Evolutionary conservation across 768 basidiomycete species (phyloP).

Genomic region (Collybiopsis luxurians): DNA sequence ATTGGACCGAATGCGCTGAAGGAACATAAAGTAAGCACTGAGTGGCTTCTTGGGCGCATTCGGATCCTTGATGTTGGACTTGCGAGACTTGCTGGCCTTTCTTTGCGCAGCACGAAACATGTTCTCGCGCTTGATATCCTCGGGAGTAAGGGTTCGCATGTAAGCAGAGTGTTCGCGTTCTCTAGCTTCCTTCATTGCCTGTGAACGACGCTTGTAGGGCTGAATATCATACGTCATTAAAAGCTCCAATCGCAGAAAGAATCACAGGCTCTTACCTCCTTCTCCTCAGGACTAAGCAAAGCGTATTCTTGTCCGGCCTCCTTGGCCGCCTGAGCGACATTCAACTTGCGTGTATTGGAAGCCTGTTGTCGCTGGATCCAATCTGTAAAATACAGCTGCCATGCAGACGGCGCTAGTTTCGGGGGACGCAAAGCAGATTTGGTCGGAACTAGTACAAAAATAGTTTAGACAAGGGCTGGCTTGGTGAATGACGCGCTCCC

Average conservation of each 20-base stretch:
- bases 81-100: constrained; percentile 88
- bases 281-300: constrained; percentile 71
- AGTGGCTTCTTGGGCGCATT: constrained; percentile 97
- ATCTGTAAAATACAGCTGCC: constrained; percentile 96
- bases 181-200: constrained; percentile 79
- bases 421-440: constrained; percentile 85
- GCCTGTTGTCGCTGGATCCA: constrained; percentile 89
- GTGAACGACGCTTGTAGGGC: constrained; percentile 85
- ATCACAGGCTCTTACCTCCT: constrained; percentile 77
- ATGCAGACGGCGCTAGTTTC: constrained; percentile 89
- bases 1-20: constrained; percentile 85
- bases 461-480: constrained; percentile 9
- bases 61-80: constrained; percentile 94
- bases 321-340: constrained; percentile 93
- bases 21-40: constrained; percentile 92
- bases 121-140: constrained; percentile 95
- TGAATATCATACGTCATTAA: constrained; percentile 29
- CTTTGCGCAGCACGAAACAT: constrained; percentile 87
- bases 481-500: constrained; percentile 21
- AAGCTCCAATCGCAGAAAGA: constrained; percentile 11
- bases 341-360: constrained; percentile 78
- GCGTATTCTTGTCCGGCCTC: constrained; percentile 93
- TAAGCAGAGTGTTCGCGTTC: constrained; percentile 82
- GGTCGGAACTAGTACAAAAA: constrained; percentile 45
- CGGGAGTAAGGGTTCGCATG: constrained; percentile 86